Conservation (phyloP, 129 eudicot genomes). For the Flaveria linearis region DNA sequence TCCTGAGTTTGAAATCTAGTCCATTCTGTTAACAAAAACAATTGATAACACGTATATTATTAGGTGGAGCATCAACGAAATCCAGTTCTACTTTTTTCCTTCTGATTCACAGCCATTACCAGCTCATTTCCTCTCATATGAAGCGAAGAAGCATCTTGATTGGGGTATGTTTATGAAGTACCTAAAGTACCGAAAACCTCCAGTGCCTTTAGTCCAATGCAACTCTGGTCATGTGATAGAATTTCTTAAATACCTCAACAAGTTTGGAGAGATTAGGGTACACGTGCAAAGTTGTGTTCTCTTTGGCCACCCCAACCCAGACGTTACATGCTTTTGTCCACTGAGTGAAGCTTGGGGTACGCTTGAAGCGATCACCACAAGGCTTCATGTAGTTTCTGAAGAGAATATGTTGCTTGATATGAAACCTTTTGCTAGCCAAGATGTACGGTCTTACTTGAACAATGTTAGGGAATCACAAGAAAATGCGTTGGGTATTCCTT, state of each 20-base stretch:
- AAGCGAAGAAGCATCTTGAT: neutral
- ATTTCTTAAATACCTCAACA: neutral
- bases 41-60: neutral
- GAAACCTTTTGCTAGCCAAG: neutral
- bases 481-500: neutral
- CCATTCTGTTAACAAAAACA: neutral
- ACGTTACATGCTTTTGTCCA: neutral
- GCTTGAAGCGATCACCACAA: neutral
- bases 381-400: neutral
- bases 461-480: neutral
- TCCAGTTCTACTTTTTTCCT: neutral
- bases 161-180: neutral
- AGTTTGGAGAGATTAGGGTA: neutral
- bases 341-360: neutral
- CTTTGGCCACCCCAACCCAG: neutral
- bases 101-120: neutral
- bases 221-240: neutral
- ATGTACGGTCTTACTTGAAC: neutral
- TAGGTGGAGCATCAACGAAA: neutral
- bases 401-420: neutral
- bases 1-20: neutral
- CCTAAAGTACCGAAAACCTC: neutral
- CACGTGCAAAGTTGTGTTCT: neutral
- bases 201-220: neutral
- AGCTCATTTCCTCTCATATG: neutral